Evolutionary conservation across 2,329 filamentous ascomycete species (phyloP).

Genomic region (Curvularia spicifera): DNA sequence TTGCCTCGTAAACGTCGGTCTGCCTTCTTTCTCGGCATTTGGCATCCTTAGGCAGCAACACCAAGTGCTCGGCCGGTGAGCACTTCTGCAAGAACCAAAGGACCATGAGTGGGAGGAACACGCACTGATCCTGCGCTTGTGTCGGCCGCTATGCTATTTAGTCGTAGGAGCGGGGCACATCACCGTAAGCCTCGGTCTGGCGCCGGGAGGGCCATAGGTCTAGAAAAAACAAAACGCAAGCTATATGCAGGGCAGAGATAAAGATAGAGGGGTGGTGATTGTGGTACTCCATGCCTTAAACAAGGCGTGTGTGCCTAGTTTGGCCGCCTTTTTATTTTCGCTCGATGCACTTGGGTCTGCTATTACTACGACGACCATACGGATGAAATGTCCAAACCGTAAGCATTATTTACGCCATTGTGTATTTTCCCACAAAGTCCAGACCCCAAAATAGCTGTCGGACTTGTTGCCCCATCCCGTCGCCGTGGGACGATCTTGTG

Average conservation of each 20-base stretch:
- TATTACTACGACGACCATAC: not conserved
- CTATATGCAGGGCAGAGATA: not conserved
- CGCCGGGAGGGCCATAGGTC: not conserved
- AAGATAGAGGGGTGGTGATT: no score
- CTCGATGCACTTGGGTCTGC: not conserved
- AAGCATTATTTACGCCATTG: not conserved
- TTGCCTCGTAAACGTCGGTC: not conserved
- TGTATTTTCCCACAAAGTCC: not conserved
- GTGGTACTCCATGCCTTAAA: no score
- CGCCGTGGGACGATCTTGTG: not conserved
- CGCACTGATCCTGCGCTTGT: not conserved
- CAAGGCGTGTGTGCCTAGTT: not conserved
- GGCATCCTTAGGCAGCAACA: not conserved
- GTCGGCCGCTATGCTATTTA: not conserved
- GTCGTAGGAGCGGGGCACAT: not conserved
- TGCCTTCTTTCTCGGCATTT: not conserved
- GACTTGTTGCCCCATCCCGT: not conserved
- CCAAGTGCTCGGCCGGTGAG: not conserved
- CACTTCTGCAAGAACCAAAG: not conserved
- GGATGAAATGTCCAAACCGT: not conserved
- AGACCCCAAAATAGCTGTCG: not conserved
- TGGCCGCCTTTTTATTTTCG: not conserved
- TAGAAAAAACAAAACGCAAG: not conserved
- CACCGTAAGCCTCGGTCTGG: not conserved
- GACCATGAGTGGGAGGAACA: not conserved